phyloP scores from a whole-genome alignment of 2,329 filamentous ascomycete species.

The Coniella vitis region DNA sequence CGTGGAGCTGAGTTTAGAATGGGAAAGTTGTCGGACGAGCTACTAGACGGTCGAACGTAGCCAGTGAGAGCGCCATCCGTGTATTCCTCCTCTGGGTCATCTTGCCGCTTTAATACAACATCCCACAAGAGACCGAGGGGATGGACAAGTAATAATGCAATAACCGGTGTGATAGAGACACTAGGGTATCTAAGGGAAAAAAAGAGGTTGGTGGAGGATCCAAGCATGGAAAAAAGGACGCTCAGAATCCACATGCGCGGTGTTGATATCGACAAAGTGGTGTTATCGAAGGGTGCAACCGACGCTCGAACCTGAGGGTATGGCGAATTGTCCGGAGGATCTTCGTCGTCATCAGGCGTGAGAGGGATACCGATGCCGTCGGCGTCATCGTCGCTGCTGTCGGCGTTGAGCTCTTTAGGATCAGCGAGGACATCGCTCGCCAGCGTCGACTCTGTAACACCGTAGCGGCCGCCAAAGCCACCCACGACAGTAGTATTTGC shows the following conservation, averaged over 20 bases:
- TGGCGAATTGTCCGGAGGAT: constrained; percentile 62
- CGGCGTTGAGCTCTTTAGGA: constrained; percentile 27
- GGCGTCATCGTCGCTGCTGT: constrained; percentile 26
- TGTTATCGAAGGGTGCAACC: constrained; percentile 69
- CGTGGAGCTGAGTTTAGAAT: constrained; percentile 7
- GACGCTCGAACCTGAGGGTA: constrained; percentile 77
- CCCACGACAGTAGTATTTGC: constrained; percentile 44
- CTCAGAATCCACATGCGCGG: constrained; percentile 82
- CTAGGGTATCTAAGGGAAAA: constrained; percentile 88
- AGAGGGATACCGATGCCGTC: constrained; percentile 25
- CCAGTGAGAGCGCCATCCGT: constrained; percentile 32
- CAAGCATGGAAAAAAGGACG: constrained; percentile 72
- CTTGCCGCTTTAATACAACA: constrained; percentile 58
- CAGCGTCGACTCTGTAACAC: constrained; percentile 41
- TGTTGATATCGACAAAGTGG: constrained; percentile 73
- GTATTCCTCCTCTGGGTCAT: constrained; percentile 43
- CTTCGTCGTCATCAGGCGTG: constrained; percentile 38
- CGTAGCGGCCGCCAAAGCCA: constrained; percentile 47
- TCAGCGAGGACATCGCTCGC: constrained; percentile 39
- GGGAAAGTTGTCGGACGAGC: constrained; percentile 8
- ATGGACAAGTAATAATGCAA: constrained; percentile 77
- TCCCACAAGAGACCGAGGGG: constrained; percentile 80
- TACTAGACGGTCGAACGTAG: constrained; percentile 14
- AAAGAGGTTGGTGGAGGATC: constrained; percentile 79
- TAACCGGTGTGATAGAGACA: constrained; percentile 82